Conservation (phyloP, 2,329 filamentous ascomycete species). For the Cordyceps javanica region DNA sequence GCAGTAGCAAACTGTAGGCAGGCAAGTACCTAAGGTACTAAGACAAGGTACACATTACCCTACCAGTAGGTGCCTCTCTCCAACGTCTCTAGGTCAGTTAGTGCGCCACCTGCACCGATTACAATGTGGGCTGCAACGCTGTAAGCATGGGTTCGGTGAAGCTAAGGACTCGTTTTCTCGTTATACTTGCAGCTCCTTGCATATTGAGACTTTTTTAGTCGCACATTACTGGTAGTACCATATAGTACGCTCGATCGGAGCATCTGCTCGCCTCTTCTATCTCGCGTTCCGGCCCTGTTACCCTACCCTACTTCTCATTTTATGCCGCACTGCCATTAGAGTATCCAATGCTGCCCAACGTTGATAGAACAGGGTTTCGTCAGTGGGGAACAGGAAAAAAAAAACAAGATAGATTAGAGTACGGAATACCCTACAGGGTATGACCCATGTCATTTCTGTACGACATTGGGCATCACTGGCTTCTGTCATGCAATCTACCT, state of each 20-base stretch:
- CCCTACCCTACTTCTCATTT: background rate
- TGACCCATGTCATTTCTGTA: background rate
- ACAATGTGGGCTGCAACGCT: background rate
- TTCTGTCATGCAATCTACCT: background rate
- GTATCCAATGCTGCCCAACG: background rate
- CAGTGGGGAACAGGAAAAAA: background rate
- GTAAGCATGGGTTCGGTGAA: background rate
- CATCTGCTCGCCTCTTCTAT: too few species aligned
- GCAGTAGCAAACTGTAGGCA: too few species aligned
- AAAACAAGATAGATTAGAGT: background rate
- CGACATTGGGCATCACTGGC: background rate
- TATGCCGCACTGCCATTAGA: background rate
- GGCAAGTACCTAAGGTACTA: too few species aligned
- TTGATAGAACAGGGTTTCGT: background rate
- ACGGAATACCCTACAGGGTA: background rate
- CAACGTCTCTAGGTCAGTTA: background rate
- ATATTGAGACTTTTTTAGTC: background rate
- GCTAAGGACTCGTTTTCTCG: background rate
- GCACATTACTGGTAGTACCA: background rate
- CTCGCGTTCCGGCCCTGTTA: background rate
- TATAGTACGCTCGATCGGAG: too few species aligned
- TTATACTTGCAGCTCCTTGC: background rate
- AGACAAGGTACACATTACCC: too few species aligned
- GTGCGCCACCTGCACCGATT: background rate
- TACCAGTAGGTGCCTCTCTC: background rate